Evolutionary conservation across 495 filamentous ascomycete species (phyloP).

Genomic region (Neurospora sp.): DNA sequence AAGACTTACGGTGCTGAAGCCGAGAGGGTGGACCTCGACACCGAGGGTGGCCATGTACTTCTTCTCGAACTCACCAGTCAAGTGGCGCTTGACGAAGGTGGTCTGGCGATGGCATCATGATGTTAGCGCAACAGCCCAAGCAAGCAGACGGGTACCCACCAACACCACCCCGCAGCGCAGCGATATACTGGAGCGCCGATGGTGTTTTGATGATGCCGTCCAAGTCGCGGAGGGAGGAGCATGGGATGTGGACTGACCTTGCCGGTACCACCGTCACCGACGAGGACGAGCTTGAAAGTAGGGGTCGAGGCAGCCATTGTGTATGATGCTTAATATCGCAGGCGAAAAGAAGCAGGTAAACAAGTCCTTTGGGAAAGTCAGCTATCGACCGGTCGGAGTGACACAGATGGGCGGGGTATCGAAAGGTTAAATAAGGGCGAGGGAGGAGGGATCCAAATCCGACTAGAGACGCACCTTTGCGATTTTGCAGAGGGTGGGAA

Average conservation of each 20-base stretch:
- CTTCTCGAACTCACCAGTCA: constrained; percentile 99
- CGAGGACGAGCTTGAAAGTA: constrained; percentile 99
- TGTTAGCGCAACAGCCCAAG: constrained; percentile 13
- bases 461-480: constrained; percentile 15
- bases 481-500: constrained; percentile 7
- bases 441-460: neutral
- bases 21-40: constrained; percentile 96
- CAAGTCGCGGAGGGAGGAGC: neutral
- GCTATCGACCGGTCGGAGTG: neutral
- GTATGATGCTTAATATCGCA: constrained; percentile 15
- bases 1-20: constrained; percentile 77
- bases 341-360: constrained; percentile 15
- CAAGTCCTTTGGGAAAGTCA: constrained; percentile 15
- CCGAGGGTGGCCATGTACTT: constrained; percentile 99
- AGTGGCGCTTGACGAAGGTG: constrained; percentile 99
- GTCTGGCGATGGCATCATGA: constrained; percentile 47
- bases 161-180: constrained; percentile 20
- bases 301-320: constrained; percentile 53
- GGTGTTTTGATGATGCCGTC: constrained; percentile 6
- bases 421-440: neutral
- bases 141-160: neutral
- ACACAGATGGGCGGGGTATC: neutral
- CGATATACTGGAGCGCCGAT: neutral
- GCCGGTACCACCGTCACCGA: constrained; percentile 98
- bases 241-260: constrained; percentile 53